Evolutionary conservation across 139 green algal genomes (phyloP), one percentile per base, ranked within the genome.

Genomic region (Chlamydomonas sphaeroides): DNA sequence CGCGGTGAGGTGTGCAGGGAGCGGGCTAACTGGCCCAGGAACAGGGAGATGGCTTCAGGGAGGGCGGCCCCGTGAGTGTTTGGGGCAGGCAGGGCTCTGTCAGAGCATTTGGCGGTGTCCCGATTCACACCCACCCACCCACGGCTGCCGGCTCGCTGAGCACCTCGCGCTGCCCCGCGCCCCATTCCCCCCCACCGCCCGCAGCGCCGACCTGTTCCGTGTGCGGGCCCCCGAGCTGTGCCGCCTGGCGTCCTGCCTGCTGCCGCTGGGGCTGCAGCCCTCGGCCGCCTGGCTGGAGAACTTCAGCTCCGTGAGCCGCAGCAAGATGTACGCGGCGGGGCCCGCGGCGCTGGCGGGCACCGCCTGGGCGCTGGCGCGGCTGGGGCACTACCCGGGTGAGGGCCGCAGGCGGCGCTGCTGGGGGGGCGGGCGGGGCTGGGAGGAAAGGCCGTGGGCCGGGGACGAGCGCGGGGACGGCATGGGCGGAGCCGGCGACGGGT

Each of bases 171-270:
- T 41, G 5, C 33, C 30, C 70, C 28, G 5, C 10, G 39, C 38
- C 49, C 23, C 33, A 48, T 32, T 20, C 23, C 49, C 33, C 48
- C 49, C 69, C 3, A 32, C 25, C 69, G 32, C 21, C 72, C 39
- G 5, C 75, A 83, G 76, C 63, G 63, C 76, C 62, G 76, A 83
- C 63, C 65, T 83, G 45, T 83, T 83, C 76, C 76, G 65, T 2
- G 62, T 63, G 33, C 49, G 33, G 25, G 63, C 76, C 25, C 20
- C 32, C 5, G 45, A 83, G 76, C 76, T 83, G 32, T 49, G 42
- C 76, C 62, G 62, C 62, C 76, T 83, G n/a, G 62, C 63, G 45
- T 73, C 76, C 33, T 32, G 32, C 62, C 32, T 83, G 45, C 63
- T 45, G 5, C 45, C 33, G 32, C 63, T 83, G 61, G 33, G 35